Conservation (phyloP, 768 basidiomycete genomes). For the Trametes cingulata region DNA sequence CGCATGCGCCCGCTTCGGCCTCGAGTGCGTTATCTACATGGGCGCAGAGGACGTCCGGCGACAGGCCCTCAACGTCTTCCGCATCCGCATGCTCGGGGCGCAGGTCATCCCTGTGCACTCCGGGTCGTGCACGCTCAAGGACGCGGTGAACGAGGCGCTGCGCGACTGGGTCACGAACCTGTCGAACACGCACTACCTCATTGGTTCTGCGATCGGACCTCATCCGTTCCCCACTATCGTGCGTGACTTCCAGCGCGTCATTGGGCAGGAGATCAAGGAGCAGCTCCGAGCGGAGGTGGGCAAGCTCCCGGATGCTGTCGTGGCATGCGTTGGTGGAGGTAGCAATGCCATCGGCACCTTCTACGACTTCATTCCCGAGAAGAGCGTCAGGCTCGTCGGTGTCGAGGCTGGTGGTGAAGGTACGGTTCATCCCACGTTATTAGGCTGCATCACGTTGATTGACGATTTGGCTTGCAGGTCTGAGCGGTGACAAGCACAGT, state of each 20-base stretch:
- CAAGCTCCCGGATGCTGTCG: conserved; percentile 91
- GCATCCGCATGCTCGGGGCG: conserved; percentile 95
- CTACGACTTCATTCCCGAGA: conserved; percentile 93
- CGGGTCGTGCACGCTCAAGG: conserved; percentile 94
- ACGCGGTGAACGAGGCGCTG: conserved; percentile 98
- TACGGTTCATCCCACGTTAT: conserved; percentile 30
- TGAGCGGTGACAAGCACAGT: conserved; percentile 84
- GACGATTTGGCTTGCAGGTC: conserved; percentile 45
- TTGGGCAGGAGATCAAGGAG: conserved; percentile 90
- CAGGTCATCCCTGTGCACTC: conserved; percentile 93
- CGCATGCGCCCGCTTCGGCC: conserved; percentile 92
- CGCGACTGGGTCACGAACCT: conserved; percentile 99
- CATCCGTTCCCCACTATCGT: conserved; percentile 99
- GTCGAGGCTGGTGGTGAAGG: conserved; percentile 99
- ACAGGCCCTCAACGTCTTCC: conserved; percentile 96
- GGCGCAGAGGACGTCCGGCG: conserved; percentile 95
- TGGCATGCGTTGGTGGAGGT: conserved; percentile 98
- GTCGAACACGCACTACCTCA: conserved; percentile 91
- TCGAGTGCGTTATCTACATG: conserved; percentile 98
- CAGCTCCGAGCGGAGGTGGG: conserved; percentile 73
- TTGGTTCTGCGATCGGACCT: conserved; percentile 96
- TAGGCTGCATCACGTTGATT: not conserved
- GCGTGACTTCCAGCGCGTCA: conserved; percentile 95
- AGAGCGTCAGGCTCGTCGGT: conserved; percentile 82
- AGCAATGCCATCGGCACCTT: conserved; percentile 98